These are phyloP conservation scores for Globisporangium takayamanum DNA, from an alignment of 352 stramenopile species.

Conservation along the genomic window DNA sequence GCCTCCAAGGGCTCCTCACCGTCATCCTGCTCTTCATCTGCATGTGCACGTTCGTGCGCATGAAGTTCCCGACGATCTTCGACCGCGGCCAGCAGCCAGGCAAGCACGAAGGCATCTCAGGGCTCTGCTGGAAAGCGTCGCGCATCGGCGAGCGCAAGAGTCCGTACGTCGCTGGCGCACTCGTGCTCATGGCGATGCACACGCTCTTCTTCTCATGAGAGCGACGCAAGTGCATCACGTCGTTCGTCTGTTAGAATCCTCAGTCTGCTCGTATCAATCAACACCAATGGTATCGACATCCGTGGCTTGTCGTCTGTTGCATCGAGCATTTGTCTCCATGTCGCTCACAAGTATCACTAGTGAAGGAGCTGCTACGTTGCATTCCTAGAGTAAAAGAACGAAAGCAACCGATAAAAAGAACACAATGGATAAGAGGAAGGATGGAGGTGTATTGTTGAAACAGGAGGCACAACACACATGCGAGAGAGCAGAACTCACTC, in stretches of 20 bases:
- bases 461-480: too few relatives aligned
- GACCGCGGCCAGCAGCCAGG: slow-evolving; percentile 78
- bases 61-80: slow-evolving; percentile 94
- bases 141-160: slow-evolving; percentile 91
- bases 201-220: slow-evolving; percentile 80
- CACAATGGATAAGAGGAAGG: not conserved
- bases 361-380: too few relatives aligned
- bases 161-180: slow-evolving; percentile 74
- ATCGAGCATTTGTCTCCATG: too few relatives aligned
- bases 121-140: slow-evolving; percentile 90
- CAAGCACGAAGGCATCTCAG: slow-evolving; percentile 83
- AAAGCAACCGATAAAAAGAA: not conserved
- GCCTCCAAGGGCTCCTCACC: slow-evolving; percentile 94
- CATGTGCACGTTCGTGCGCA: slow-evolving; percentile 95
- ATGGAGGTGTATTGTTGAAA: too few relatives aligned
- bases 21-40: slow-evolving; percentile 97
- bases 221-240: not conserved
- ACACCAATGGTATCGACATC: not conserved
- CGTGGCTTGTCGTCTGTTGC: too few relatives aligned
- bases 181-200: slow-evolving; percentile 88
- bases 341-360: too few relatives aligned
- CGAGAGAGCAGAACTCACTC: too few relatives aligned
- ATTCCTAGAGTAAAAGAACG: too few relatives aligned
- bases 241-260: too few relatives aligned
- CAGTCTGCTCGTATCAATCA: not conserved